These are phyloP conservation scores for Coriolopsis trogii DNA, from an alignment of 1,284 basidiomycete genomes.

Conservation along the genomic window DNA sequence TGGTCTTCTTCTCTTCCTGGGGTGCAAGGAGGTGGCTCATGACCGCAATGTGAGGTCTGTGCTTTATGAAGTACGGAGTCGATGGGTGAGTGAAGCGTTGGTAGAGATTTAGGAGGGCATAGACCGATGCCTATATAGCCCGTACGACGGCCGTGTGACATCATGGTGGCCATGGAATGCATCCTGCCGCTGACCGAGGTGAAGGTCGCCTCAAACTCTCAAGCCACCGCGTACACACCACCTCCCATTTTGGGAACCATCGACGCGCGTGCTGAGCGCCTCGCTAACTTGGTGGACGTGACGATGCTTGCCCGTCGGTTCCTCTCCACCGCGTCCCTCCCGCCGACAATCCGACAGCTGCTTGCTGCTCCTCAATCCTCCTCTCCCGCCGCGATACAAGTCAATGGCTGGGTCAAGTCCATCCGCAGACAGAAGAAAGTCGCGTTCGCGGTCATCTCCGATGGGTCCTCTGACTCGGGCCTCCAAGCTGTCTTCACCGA, in stretches of 20 bases:
- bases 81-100: neutral
- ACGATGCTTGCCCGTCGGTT: conserved; percentile 32
- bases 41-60: neutral
- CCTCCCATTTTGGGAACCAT: conserved; percentile 16
- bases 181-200: neutral
- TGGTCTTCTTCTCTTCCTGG: conserved; percentile 23
- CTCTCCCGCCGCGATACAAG: conserved; percentile 31
- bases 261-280: conserved; percentile 9
- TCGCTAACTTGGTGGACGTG: neutral
- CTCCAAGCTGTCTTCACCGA: conserved; percentile 81
- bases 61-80: neutral
- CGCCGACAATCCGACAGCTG: conserved; percentile 62
- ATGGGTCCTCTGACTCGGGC: conserved; percentile 71
- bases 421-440: conserved; percentile 86
- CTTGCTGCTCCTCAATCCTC: conserved; percentile 35
- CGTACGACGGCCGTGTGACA: conserved; percentile 3
- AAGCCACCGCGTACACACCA: conserved; percentile 11
- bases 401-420: conserved; percentile 85
- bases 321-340: conserved; percentile 36
- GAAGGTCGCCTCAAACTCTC: neutral
- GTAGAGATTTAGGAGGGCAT: neutral
- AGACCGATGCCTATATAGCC: conserved; percentile 5
- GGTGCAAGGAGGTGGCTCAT: conserved; percentile 26
- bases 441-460: conserved; percentile 81
- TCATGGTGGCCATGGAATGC: conserved; percentile 11